These are phyloP conservation scores for Aspergillus sp. DNA, from an alignment of 2,329 filamentous ascomycete genomes.

Conservation along the genomic window DNA sequence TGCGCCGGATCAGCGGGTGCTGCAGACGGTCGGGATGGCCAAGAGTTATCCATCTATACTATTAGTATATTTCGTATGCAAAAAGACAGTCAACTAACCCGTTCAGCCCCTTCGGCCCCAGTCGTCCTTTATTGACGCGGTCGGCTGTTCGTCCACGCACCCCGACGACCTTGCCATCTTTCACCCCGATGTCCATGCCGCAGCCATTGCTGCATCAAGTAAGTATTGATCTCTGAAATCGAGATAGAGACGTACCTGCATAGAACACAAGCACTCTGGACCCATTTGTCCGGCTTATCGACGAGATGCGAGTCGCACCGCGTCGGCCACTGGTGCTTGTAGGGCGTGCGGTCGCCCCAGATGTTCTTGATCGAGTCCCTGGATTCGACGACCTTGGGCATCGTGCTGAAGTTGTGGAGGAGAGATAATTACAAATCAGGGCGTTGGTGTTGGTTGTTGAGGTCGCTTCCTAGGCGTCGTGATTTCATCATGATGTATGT, in stretches of 20 bases:
- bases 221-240: neutral
- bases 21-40: conserved; percentile 31
- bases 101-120: conserved; percentile 37
- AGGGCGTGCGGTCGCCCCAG: conserved; percentile 34
- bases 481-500: too few relatives aligned
- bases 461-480: too few relatives aligned
- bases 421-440: too few relatives aligned
- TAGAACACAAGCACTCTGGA: conserved; percentile 40
- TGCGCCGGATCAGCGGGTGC: conserved; percentile 33
- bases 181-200: conserved; percentile 37
- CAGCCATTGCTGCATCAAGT: conserved; percentile 35
- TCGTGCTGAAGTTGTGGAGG: neutral
- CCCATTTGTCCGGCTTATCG: conserved; percentile 39
- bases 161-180: conserved; percentile 38
- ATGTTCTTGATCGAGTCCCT: conserved; percentile 34
- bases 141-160: conserved; percentile 34
- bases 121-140: conserved; percentile 36
- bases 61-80: neutral
- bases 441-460: too few relatives aligned
- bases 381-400: conserved; percentile 13
- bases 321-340: conserved; percentile 36
- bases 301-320: conserved; percentile 30
- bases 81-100: conserved; percentile 20
- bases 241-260: conserved; percentile 32
- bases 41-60: conserved; percentile 29